Evolutionary conservation across 345 rosid species (phyloP).

Genomic region (Corymbia maculata): DNA sequence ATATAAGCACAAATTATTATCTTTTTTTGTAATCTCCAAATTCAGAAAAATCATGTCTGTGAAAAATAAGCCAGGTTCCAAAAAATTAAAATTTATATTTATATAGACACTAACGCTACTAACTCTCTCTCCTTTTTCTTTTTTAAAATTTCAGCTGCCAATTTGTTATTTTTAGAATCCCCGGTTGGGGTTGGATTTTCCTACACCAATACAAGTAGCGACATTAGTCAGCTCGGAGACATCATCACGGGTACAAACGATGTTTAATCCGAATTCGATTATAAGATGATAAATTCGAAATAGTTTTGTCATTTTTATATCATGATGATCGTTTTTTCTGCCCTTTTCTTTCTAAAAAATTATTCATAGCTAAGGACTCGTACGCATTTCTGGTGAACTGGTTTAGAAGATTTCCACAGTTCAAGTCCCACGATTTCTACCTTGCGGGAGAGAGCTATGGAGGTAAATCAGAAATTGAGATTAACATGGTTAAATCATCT

Average conservation of each 20-base stretch:
- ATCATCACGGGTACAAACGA: conserved; percentile 5
- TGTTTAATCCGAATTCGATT: neutral
- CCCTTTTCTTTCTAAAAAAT: neutral
- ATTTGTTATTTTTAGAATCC: conserved; percentile 65
- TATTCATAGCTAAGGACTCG: conserved; percentile 33
- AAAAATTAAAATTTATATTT: too few relatives aligned
- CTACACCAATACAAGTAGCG: conserved; percentile 44
- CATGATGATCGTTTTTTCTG: neutral
- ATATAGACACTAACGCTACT: conserved; percentile 13
- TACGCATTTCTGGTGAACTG: conserved; percentile 48
- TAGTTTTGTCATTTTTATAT: neutral
- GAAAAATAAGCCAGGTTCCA: neutral
- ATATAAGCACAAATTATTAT: neutral
- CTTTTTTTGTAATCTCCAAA: conserved; percentile 28
- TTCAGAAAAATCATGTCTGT: conserved; percentile 52
- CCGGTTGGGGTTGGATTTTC: conserved; percentile 85
- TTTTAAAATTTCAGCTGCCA: conserved; percentile 41
- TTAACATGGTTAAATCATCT: neutral
- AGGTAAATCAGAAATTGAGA: neutral
- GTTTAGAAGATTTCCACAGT: conserved; percentile 33
- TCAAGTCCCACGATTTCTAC: conserved; percentile 48
- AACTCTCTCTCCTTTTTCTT: conserved; percentile 1
- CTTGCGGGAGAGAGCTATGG: conserved; percentile 57
- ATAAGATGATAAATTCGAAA: neutral
- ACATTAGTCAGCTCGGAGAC: conserved; percentile 41